phyloP scores from a whole-genome alignment of 2,329 filamentous ascomycete species.

The Shiraia sp. region DNA sequence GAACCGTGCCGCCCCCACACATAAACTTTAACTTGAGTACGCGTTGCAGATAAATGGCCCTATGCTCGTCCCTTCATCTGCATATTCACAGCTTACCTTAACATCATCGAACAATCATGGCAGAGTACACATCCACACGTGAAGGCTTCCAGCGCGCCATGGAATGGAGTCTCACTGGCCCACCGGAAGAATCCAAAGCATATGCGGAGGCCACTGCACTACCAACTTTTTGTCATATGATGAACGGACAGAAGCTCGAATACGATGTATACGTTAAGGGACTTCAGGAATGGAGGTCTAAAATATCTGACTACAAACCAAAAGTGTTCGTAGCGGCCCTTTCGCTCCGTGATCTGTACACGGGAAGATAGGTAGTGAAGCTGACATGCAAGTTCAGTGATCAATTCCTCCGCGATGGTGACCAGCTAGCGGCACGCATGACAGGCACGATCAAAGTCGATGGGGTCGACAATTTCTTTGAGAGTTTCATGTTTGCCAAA shows the following conservation, averaged over 20 bases:
- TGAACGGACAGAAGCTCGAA: conserved; percentile 23
- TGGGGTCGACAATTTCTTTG: conserved; percentile 24
- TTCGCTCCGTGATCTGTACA: neutral
- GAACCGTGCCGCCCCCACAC: too few relatives aligned
- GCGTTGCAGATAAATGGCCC: too few relatives aligned
- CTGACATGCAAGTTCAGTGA: conserved; percentile 10
- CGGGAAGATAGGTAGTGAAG: neutral
- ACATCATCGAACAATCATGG: conserved; percentile 1
- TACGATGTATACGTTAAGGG: conserved; percentile 25
- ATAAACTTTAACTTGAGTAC: too few relatives aligned
- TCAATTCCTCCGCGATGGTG: conserved; percentile 37
- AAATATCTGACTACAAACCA: conserved; percentile 31
- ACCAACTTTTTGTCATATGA: conserved; percentile 13
- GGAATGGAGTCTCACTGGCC: conserved; percentile 10
- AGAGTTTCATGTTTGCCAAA: conserved; percentile 39
- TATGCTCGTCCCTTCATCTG: too few relatives aligned
- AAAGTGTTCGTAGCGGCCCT: conserved; percentile 18
- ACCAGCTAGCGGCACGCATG: conserved; percentile 36
- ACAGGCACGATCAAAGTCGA: conserved; percentile 34
- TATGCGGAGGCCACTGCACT: conserved; percentile 6
- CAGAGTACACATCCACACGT: conserved; percentile 12
- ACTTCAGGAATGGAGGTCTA: conserved; percentile 31
- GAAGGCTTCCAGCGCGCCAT: conserved; percentile 16
- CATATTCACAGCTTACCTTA: too few relatives aligned
- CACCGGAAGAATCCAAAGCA: conserved; percentile 5